Conservation (phyloP, 225 moss, liverwort and hornwort species). For the Thuidium tamariscinum region DNA sequence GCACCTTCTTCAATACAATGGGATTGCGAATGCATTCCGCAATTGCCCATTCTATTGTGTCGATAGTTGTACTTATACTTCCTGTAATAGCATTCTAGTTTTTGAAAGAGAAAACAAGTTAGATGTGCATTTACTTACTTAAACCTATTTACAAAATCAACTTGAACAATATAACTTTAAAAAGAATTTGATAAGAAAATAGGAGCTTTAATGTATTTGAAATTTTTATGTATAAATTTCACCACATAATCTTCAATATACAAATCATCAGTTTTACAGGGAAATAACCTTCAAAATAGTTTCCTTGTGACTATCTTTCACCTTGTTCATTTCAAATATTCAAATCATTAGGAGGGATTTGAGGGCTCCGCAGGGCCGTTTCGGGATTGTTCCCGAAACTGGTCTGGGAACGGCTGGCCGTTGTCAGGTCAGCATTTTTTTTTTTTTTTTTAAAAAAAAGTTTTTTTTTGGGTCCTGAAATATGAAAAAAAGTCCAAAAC, state of each 20-base stretch:
- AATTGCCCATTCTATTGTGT: neutral
- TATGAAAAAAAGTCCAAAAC: too few relatives aligned
- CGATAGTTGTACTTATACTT: neutral
- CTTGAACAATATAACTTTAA: neutral
- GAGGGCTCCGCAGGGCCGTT: too few relatives aligned
- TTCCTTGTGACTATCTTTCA: neutral
- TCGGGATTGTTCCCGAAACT: too few relatives aligned
- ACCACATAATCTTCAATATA: neutral
- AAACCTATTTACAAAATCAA: neutral
- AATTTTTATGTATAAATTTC: neutral
- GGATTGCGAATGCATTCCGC: neutral
- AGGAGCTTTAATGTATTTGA: too few relatives aligned
- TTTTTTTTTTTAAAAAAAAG: too few relatives aligned
- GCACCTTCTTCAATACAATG: neutral
- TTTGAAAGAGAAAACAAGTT: neutral
- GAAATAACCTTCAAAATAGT: neutral
- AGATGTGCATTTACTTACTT: rapidly evolving
- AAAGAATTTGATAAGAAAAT: too few relatives aligned
- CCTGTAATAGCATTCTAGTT: neutral
- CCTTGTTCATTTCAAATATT: neutral
- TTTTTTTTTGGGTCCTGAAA: too few relatives aligned
- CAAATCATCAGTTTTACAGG: neutral
- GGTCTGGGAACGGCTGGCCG: too few relatives aligned
- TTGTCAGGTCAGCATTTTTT: too few relatives aligned
- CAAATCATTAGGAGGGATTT: too few relatives aligned